These are phyloP conservation scores for Apiospora marii DNA, from an alignment of 2,329 filamentous ascomycete genomes.

Conservation along the genomic window DNA sequence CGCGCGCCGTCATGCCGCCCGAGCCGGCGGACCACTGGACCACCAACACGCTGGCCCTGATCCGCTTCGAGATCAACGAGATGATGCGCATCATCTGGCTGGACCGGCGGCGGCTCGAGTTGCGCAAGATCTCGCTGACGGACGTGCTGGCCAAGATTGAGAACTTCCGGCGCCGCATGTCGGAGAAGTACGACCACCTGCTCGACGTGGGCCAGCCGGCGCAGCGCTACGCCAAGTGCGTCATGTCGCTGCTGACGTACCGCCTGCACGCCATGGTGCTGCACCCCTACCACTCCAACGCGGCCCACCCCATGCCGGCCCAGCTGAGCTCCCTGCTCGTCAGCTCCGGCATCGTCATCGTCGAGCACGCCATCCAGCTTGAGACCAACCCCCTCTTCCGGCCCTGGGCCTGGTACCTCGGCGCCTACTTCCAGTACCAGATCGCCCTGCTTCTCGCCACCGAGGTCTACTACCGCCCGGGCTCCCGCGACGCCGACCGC, in stretches of 20 bases:
- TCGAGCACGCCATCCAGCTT: slow-evolving; percentile 56
- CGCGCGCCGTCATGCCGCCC: slow-evolving; percentile 47
- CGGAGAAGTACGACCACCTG: slow-evolving; percentile 70
- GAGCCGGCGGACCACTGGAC: slow-evolving; percentile 67
- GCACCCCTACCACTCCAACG: slow-evolving; percentile 68
- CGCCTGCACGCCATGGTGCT: slow-evolving; percentile 72
- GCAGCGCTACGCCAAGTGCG: slow-evolving; percentile 68
- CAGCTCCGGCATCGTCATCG: slow-evolving; percentile 62
- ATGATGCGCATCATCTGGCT: slow-evolving; percentile 75
- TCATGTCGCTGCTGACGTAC: slow-evolving; percentile 70
- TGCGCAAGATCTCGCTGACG: slow-evolving; percentile 67
- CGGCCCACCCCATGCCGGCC: slow-evolving; percentile 60
- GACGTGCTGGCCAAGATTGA: slow-evolving; percentile 73
- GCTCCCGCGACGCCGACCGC: slow-evolving; percentile 65
- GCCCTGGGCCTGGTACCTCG: slow-evolving; percentile 74
- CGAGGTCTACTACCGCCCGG: slow-evolving; percentile 68
- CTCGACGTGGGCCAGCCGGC: slow-evolving; percentile 66
- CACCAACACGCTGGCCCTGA: slow-evolving; percentile 70
- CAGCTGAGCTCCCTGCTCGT: slow-evolving; percentile 70
- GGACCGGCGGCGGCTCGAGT: slow-evolving; percentile 72
- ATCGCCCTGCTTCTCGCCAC: slow-evolving; percentile 72
- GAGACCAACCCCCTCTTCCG: slow-evolving; percentile 55
- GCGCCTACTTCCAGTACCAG: slow-evolving; percentile 78
- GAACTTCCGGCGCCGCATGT: slow-evolving; percentile 69
- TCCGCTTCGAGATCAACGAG: slow-evolving; percentile 77